Evolutionary conservation across 2,329 filamentous ascomycete species (phyloP).

Genomic region (Aspergillus melleus): DNA sequence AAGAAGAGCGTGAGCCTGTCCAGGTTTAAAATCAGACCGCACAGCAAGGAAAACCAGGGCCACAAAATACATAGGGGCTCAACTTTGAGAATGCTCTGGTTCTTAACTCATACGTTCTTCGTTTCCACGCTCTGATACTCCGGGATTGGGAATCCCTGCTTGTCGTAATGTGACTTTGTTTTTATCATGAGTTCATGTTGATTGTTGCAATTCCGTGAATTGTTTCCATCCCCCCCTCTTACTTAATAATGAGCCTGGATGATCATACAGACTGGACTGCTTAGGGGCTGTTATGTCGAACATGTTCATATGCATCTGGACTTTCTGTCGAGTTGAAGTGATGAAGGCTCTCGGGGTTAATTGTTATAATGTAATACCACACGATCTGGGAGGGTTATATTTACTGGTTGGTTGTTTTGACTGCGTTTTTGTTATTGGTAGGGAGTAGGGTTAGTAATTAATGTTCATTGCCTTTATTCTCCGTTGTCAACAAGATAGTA

Average conservation of each 20-base stretch:
- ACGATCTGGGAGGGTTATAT: constrained; percentile 12
- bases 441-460: constrained; percentile 8
- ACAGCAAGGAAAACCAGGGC: neutral
- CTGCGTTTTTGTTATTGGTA: constrained; percentile 3
- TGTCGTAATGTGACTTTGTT: constrained; percentile 10
- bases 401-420: constrained; percentile 5
- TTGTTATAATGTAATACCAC: constrained; percentile 23
- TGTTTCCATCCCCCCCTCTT: constrained; percentile 3
- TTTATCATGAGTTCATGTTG: constrained; percentile 3
- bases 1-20: constrained; percentile 37
- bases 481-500: too few species aligned
- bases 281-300: neutral
- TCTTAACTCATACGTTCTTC: neutral
- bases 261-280: neutral
- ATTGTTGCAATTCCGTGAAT: neutral
- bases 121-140: constrained; percentile 3
- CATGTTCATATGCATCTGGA: neutral
- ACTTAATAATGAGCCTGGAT: neutral
- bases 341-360: neutral
- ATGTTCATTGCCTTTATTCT: neutral
- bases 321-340: neutral
- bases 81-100: neutral
- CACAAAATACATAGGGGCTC: neutral
- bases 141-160: constrained; percentile 12
- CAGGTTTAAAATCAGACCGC: constrained; percentile 7